Percentiles rank a stretch among this genome's conserved stretches.
Evolutionary conservation across 2,329 filamentous ascomycete genomes (phyloP).

Genomic region (Hypoxylon rubiginosum): DNA sequence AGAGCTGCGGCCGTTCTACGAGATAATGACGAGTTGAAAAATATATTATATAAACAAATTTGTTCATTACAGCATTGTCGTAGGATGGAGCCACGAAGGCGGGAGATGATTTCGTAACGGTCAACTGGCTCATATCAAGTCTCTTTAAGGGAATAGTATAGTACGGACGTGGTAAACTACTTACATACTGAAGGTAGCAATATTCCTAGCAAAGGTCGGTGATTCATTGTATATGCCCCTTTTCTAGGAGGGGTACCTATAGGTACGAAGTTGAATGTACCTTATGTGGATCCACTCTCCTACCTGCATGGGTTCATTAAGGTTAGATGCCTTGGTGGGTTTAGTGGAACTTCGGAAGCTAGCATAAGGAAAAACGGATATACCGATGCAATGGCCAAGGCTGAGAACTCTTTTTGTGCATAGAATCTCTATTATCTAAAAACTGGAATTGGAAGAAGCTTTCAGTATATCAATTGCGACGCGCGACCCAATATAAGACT

Average conservation of each 20-base stretch:
- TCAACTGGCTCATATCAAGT: not conserved
- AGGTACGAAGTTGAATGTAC: too few species aligned
- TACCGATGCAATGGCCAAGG: conserved; percentile 10
- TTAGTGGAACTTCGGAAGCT: not conserved
- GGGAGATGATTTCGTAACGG: not conserved
- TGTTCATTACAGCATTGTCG: not conserved
- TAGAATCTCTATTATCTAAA: not conserved
- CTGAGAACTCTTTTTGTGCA: not conserved
- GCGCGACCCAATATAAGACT: not conserved
- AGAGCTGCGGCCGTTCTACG: conserved; percentile 62
- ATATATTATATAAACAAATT: conserved; percentile 13
- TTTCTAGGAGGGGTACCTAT: not conserved
- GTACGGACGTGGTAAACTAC: too few species aligned
- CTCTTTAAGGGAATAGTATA: not conserved
- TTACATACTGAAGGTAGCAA: too few species aligned
- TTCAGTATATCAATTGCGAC: conserved; percentile 12
- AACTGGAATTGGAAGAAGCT: conserved; percentile 11
- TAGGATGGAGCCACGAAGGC: too few species aligned
- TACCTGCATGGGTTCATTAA: too few species aligned
- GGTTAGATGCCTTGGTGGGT: too few species aligned
- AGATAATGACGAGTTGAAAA: conserved; percentile 18
- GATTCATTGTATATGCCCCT: not conserved
- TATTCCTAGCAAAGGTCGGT: too few species aligned
- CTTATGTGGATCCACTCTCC: too few species aligned
- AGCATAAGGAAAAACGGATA: conserved; percentile 27